Evolutionary conservation across 148 eudicot species (phyloP).

Genomic region (Rhododendron ovatum): DNA sequence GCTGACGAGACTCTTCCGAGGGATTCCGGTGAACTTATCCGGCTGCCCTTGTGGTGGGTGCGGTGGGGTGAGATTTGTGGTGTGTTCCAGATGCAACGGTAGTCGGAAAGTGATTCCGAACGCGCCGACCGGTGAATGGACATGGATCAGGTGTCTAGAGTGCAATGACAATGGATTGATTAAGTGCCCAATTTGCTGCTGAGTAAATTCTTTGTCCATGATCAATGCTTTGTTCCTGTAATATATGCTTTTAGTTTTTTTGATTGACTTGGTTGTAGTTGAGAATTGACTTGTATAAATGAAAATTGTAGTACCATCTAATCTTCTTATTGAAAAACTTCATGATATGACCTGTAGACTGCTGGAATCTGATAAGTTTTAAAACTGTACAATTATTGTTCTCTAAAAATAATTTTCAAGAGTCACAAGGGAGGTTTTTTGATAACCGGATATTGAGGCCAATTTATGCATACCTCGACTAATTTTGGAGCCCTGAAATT

Average conservation of each 20-base stretch:
- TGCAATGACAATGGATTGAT: conserved; percentile 85
- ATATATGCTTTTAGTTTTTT: not conserved
- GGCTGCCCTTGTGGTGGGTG: conserved; percentile 41
- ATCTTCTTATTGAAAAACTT: not conserved
- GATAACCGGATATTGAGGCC: not conserved
- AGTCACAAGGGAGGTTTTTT: not conserved
- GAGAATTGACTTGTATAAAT: not conserved
- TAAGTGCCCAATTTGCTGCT: conserved; percentile 59
- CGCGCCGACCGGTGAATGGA: conserved; percentile 13
- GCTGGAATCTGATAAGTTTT: not conserved
- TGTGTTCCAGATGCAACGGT: conserved; percentile 62
- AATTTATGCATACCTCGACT: not conserved
- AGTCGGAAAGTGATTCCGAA: conserved; percentile 47
- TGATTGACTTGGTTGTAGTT: not conserved
- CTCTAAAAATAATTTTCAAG: not conserved
- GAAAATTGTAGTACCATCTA: not conserved
- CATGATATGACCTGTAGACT: not conserved
- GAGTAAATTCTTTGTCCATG: not conserved
- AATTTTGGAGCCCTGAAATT: not conserved
- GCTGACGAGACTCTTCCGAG: conserved; percentile 47
- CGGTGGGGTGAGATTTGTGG: conserved; percentile 46
- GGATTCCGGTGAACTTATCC: conserved; percentile 38
- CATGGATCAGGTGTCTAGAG: conserved; percentile 31
- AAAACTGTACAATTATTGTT: too few species aligned
- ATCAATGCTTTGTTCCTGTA: not conserved